phyloP scores from a whole-genome alignment of 2,329 filamentous ascomycete species.

The Orbilia oligospora region DNA sequence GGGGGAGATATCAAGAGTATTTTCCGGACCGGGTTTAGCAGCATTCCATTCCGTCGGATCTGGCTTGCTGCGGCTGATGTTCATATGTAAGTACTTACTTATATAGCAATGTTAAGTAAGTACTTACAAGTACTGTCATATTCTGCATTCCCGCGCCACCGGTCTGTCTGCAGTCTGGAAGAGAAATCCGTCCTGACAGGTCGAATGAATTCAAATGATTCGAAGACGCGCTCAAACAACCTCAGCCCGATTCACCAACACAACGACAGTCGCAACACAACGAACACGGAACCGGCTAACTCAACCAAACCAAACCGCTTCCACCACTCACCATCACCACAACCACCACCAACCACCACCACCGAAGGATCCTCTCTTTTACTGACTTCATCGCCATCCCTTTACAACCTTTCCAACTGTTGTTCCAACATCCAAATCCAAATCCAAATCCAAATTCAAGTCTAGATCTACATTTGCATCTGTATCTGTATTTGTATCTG shows the following conservation, averaged over 20 bases:
- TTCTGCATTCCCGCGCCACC: slow-evolving; percentile 17
- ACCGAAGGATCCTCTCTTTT: slow-evolving; percentile 16
- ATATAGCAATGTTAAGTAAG: too few relatives aligned
- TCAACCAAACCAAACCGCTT: not conserved
- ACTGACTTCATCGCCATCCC: not conserved
- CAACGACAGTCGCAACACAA: slow-evolving; percentile 37
- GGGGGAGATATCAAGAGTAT: not conserved
- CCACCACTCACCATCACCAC: slow-evolving; percentile 27
- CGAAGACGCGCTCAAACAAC: slow-evolving; percentile 49
- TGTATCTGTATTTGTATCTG: too few relatives aligned
- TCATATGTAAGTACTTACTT: too few relatives aligned
- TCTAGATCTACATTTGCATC: too few relatives aligned
- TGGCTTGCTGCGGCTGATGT: not conserved
- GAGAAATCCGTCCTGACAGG: too few relatives aligned
- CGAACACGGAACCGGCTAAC: not conserved
- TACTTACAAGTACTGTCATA: not conserved
- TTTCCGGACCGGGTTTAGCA: not conserved
- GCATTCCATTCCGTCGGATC: not conserved
- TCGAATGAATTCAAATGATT: not conserved
- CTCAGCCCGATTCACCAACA: slow-evolving; percentile 11
- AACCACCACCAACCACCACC: slow-evolving; percentile 29
- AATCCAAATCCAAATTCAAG: too few relatives aligned
- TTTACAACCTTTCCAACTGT: not conserved
- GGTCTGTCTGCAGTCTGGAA: too few relatives aligned
- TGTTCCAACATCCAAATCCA: too few relatives aligned